These are phyloP conservation scores for Porcisia hertigi DNA, from an alignment of 208 protist genomes.

Conservation along the genomic window DNA sequence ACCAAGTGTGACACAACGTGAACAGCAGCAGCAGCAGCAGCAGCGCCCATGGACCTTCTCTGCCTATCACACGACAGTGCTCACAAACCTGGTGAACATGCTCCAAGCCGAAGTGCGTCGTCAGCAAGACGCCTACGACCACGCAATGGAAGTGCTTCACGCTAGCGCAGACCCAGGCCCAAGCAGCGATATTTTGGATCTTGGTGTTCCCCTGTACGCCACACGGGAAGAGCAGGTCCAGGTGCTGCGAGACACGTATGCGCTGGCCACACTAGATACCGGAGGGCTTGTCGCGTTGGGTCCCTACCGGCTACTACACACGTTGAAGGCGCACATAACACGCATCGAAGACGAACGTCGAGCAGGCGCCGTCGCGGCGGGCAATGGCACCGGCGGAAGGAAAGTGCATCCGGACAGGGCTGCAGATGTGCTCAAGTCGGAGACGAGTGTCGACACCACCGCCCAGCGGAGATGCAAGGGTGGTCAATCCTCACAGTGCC, in stretches of 20 bases:
- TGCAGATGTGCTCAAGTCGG: not conserved
- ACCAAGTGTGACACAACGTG: not conserved
- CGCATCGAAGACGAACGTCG: conserved; percentile 31
- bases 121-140: conserved; percentile 46
- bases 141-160: conserved; percentile 12
- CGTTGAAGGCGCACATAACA: conserved; percentile 13
- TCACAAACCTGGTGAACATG: conserved; percentile 17
- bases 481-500: not conserved
- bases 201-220: conserved; percentile 7
- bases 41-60: conserved; percentile 25
- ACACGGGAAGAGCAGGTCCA: conserved; percentile 8
- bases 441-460: not conserved
- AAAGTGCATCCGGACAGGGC: not conserved
- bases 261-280: conserved; percentile 13
- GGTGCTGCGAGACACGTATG: not conserved
- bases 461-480: not conserved
- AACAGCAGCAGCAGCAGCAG: conserved; percentile 4
- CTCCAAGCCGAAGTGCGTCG: conserved; percentile 30
- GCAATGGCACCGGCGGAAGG: conserved; percentile 11
- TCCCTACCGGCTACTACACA: conserved; percentile 13
- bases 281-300: conserved; percentile 14
- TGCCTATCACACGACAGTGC: conserved; percentile 12
- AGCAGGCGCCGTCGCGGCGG: conserved; percentile 12
- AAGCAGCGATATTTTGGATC: not conserved
- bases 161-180: conserved; percentile 8